Evolutionary conservation across 2,329 filamentous ascomycete species (phyloP), one percentile per base, ranked within the genome.

Genomic region (Xylariaceae sp.): DNA sequence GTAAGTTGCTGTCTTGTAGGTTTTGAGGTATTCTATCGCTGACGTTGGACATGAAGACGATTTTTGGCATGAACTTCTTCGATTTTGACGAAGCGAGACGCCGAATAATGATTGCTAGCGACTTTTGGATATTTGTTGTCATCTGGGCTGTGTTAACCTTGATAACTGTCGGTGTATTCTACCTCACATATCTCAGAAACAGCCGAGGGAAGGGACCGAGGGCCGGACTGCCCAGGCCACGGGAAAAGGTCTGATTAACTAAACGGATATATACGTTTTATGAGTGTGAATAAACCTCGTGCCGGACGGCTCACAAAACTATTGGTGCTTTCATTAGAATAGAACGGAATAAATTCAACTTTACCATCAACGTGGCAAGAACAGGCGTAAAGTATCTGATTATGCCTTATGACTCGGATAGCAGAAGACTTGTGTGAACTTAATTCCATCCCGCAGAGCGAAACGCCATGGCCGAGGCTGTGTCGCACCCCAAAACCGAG

Each of bases 51-150:
- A 26, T 26, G 23, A 26, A 55, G 47, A 44, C 59, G 1, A 47
- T 63, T 1, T 63, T 63, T 32, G 60, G 60, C 1, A 63, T 61
- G 60, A 63, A 63, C 26, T 63, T 63, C 43, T 63, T 63, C 37
- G 51, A 52, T 12, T 63, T 61, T 44, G 56, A 59, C 16, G 37
- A 7, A 4, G 23, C 20, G 4, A 18, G 19, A 45, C 21, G 29
- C 1, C 20, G 16, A 10, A 51, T 55, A 20, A n/a, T 32, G 14
- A 59, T 57, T 20, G 42, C 44, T 20, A 40, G 14, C 10, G 44
- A 59, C 32, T 55, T 59, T 16, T 59, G 56, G 56, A 48, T 59
- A 19, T 55, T 59, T 26, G 40, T 59, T 19, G 49, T 52, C 6
- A 10, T 55, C 14, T 59, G 56, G 56, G 26, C 47, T 26, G 44